These are phyloP conservation scores for Linum trigynum DNA, from an alignment of 345 rosid species.

Conservation along the genomic window DNA sequence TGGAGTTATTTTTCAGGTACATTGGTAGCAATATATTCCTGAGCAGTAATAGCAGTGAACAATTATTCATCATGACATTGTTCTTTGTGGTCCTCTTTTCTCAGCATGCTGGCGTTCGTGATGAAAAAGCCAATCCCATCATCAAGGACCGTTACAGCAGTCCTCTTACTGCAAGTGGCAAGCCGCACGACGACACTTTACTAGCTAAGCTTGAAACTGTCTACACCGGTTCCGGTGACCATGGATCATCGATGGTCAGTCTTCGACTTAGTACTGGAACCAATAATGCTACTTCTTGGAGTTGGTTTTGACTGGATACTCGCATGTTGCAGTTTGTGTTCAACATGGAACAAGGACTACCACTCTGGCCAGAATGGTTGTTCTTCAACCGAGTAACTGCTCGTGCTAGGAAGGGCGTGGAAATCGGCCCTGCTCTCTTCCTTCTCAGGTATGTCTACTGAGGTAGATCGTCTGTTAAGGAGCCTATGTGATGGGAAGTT, in stretches of 20 bases:
- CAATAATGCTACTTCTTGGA: not conserved
- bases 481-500: no score
- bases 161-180: conserved; percentile 93
- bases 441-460: conserved; percentile 42
- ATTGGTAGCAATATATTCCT: not conserved
- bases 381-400: conserved; percentile 79
- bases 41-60: not conserved
- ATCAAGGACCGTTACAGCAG: conserved; percentile 74
- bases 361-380: conserved; percentile 76
- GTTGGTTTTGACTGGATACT: not conserved
- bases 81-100: conserved; percentile 11
- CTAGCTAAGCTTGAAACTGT: conserved; percentile 78
- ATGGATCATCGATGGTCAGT: conserved; percentile 89
- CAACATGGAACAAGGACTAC: conserved; percentile 92
- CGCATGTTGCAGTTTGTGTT: conserved; percentile 51
- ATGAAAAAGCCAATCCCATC: conserved; percentile 70
- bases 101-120: conserved; percentile 79
- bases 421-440: conserved; percentile 69
- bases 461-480: no score
- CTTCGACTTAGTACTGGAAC: not conserved
- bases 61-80: not conserved
- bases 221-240: conserved; percentile 84
- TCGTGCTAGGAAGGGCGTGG: conserved; percentile 68
- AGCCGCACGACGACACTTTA: conserved; percentile 60
- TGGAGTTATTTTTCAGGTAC: conserved; percentile 83